These are phyloP conservation scores for Amniculicola lignicola DNA, from an alignment of 495 filamentous ascomycete species.

Conservation along the genomic window DNA sequence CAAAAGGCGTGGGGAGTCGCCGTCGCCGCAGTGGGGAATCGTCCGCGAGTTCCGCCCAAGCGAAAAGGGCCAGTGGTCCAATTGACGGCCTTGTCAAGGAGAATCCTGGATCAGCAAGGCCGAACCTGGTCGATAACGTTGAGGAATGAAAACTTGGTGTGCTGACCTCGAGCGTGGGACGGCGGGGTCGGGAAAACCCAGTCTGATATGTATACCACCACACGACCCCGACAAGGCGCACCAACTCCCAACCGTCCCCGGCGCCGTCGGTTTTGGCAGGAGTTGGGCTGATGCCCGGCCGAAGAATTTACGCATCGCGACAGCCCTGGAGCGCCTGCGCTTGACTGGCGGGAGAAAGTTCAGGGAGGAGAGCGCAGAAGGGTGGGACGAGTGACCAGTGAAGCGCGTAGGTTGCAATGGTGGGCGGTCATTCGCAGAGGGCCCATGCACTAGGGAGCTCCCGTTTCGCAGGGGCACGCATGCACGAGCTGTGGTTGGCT, in stretches of 20 bases:
- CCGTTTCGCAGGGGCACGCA: constrained; percentile 10
- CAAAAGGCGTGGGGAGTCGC: constrained; percentile 20
- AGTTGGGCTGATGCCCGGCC: constrained; percentile 26
- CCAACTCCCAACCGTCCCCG: constrained; percentile 9
- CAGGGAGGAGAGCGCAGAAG: constrained; percentile 7
- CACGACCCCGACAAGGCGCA: constrained; percentile 16
- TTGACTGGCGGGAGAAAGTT: constrained; percentile 19
- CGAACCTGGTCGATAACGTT: no score
- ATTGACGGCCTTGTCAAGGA: neutral
- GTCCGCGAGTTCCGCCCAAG: constrained; percentile 19
- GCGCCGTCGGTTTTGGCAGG: constrained; percentile 18
- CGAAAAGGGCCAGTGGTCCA: constrained; percentile 9
- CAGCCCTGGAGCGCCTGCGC: constrained; percentile 28
- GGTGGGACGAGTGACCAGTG: constrained; percentile 18
- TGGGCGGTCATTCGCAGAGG: constrained; percentile 24
- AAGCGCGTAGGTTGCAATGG: constrained; percentile 12
- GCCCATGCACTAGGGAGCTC: constrained; percentile 24
- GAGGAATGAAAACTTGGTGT: neutral
- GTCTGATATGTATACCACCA: constrained; percentile 25
- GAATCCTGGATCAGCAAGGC: constrained; percentile 10
- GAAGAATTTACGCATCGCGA: constrained; percentile 4
- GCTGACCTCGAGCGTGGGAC: constrained; percentile 27
- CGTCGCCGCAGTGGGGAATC: constrained; percentile 24
- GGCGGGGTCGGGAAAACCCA: constrained; percentile 5
- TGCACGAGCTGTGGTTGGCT: constrained; percentile 26